phyloP scores from a whole-genome alignment of 2,329 filamentous ascomycete genomes.

The Pezicula neosporulosa region DNA sequence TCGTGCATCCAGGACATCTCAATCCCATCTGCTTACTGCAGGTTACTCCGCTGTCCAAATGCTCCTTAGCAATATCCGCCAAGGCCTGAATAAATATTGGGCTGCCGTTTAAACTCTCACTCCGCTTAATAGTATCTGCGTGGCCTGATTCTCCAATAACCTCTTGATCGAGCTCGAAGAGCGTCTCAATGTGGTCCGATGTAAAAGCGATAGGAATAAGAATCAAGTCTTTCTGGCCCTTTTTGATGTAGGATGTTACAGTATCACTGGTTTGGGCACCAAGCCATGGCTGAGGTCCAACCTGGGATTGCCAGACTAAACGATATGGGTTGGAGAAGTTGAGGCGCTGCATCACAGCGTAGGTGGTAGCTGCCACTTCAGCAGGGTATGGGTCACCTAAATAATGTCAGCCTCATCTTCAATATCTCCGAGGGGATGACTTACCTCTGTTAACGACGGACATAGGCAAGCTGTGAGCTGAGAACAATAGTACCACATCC shows the following conservation, averaged over 20 bases:
- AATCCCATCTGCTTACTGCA: slow-evolving; percentile 86
- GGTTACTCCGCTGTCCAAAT: slow-evolving; percentile 63
- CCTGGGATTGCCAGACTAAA: slow-evolving; percentile 96
- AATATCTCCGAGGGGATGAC: slow-evolving; percentile 14
- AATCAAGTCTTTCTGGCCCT: slow-evolving; percentile 87
- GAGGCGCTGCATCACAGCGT: slow-evolving; percentile 92
- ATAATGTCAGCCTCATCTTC: slow-evolving; percentile 8
- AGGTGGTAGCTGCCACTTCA: slow-evolving; percentile 92
- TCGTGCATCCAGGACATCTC: slow-evolving; percentile 90
- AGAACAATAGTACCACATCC: slow-evolving; percentile 85
- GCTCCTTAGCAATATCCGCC: slow-evolving; percentile 79
- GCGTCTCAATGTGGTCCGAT: slow-evolving; percentile 97
- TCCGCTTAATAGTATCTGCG: slow-evolving; percentile 78
- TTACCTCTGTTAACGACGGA: slow-evolving; percentile 87
- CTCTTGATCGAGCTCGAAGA: slow-evolving; percentile 91
- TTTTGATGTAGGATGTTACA: slow-evolving; percentile 83
- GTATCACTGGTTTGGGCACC: slow-evolving; percentile 89
- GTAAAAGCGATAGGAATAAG: slow-evolving; percentile 97
- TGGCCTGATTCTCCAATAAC: slow-evolving; percentile 86
- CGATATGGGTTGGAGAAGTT: slow-evolving; percentile 88
- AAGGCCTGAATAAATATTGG: slow-evolving; percentile 87
- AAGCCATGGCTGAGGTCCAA: slow-evolving; percentile 92
- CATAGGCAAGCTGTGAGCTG: slow-evolving; percentile 95
- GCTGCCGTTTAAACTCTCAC: slow-evolving; percentile 88
- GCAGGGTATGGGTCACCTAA: slow-evolving; percentile 88